Conservation (phyloP, 306 rosid species). For the Trifolium dubium region DNA sequence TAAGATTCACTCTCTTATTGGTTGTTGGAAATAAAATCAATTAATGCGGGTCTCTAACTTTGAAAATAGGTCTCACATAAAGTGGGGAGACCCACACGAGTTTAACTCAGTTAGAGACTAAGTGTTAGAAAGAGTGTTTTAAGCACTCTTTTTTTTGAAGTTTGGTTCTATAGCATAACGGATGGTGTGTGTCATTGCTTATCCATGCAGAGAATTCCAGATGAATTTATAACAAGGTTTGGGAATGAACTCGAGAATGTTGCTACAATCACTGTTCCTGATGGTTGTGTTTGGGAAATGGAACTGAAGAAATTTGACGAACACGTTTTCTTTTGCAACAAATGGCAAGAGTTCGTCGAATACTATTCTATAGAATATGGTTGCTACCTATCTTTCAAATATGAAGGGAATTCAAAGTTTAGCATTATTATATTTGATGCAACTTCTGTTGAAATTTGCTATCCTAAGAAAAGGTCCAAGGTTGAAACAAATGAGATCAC, state of each 20-base stretch:
- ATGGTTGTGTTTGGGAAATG: slow-evolving; percentile 34
- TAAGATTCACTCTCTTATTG: no score
- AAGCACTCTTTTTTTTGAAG: no score
- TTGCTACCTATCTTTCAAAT: neutral
- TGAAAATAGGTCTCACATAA: no score
- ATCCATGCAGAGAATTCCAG: slow-evolving; percentile 40
- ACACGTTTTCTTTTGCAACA: neutral
- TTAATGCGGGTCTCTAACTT: no score
- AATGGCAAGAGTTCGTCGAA: neutral
- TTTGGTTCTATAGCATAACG: no score
- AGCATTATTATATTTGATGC: neutral
- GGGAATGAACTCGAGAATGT: slow-evolving; percentile 29
- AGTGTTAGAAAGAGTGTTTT: no score
- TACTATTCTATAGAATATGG: neutral
- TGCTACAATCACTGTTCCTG: slow-evolving; percentile 35
- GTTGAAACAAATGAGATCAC: neutral
- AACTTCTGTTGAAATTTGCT: neutral
- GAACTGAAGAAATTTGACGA: neutral
- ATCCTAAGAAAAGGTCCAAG: neutral
- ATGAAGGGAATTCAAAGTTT: neutral
- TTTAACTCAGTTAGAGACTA: no score
- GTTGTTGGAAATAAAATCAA: no score
- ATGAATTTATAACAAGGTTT: slow-evolving; percentile 40
- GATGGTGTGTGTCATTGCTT: neutral
- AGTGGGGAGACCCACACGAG: no score